Base-by-base conservation (phyloP, 1,139 yeast species). In the Pichia sp. region DNA sequence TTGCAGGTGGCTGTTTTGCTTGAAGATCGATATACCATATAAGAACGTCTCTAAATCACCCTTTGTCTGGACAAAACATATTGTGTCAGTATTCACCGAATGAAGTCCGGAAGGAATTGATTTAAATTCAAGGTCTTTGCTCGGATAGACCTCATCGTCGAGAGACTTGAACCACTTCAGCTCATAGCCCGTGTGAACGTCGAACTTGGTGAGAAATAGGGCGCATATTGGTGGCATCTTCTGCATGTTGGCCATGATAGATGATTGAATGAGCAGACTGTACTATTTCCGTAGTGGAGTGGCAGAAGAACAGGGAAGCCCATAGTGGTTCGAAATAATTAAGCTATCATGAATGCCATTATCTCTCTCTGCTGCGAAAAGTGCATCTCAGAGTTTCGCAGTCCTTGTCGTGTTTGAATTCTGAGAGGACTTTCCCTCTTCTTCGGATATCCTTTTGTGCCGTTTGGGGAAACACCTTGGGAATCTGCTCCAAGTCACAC, bases 61-160 rank as follows among this genome's bases (percentile, higher is more conserved):
- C 48, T 66, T 62, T 50, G 67, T 67, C 2, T 67, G 74, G 4
- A 73, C 74, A 65, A 82, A 82, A 48, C 77, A 74, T 2, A 82
- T 70, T 1, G 78, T 75, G 58, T 87, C 91, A 41, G 72, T 66
- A 12, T 67, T 66, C 25, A 73, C 74, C 41, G 82, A 79, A 64
- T 89, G 96, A n/a, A 88, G 74, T 1, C 96, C 96, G 0, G 95
- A 85, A 1, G 96, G 96, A 50, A 90, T 70, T 12, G 83, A 75
- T 60, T 85, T 84, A 68, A 78, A 88, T 66, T 90, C 96, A 19
- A 88, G 61, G n/a, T 73, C 73, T 28, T 69, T 62, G 23, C 71
- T 52, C 2, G 65, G 58, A 26, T 71, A 67, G 8, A 56, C 23
- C 1, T 48, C 26, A n/a, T 62, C 59, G 40, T 62, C 59, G 3